Percentiles rank a stretch among this genome's conserved stretches.
phyloP scores from a whole-genome alignment of 148 eudicot genomes.

The Cornus florida region DNA sequence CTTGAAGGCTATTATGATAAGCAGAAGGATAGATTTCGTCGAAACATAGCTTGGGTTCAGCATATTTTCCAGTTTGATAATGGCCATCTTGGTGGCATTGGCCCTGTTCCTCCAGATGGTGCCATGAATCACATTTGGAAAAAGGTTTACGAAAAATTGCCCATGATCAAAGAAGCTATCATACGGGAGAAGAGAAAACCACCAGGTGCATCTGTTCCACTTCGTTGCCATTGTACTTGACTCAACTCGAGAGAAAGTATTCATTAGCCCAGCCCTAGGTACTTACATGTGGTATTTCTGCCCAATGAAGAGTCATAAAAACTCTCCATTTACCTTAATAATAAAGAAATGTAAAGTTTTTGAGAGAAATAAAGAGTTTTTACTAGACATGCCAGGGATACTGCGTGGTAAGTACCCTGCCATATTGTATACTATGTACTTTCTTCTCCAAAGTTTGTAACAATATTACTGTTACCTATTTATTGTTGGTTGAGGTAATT shows the following conservation, averaged over 20 bases:
- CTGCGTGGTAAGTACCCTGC: too few species aligned
- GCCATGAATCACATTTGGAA: conserved; percentile 86
- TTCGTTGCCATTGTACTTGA: conserved; percentile 93
- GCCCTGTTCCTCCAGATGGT: conserved; percentile 67
- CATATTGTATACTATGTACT: too few species aligned
- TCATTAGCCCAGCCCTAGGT: too few species aligned
- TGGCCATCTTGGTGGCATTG: conserved; percentile 75
- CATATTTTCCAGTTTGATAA: conserved; percentile 63
- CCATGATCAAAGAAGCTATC: conserved; percentile 77
- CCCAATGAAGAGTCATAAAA: too few species aligned
- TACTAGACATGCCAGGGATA: too few species aligned
- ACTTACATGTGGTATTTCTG: too few species aligned
- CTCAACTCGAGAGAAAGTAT: not conserved
- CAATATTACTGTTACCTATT: not conserved
- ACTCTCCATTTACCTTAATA: too few species aligned
- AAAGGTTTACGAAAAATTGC: conserved; percentile 80
- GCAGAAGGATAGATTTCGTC: conserved; percentile 51
- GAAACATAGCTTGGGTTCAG: conserved; percentile 74
- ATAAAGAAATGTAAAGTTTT: too few species aligned
- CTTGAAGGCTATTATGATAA: conserved; percentile 52
- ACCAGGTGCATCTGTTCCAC: conserved; percentile 62
- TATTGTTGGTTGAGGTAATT: not conserved
- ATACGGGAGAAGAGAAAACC: conserved; percentile 78
- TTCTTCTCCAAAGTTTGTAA: not conserved
- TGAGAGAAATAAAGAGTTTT: too few species aligned